phyloP scores from a whole-genome alignment of 495 filamentous ascomycete species.

The Podospora pseudopauciseta region DNA sequence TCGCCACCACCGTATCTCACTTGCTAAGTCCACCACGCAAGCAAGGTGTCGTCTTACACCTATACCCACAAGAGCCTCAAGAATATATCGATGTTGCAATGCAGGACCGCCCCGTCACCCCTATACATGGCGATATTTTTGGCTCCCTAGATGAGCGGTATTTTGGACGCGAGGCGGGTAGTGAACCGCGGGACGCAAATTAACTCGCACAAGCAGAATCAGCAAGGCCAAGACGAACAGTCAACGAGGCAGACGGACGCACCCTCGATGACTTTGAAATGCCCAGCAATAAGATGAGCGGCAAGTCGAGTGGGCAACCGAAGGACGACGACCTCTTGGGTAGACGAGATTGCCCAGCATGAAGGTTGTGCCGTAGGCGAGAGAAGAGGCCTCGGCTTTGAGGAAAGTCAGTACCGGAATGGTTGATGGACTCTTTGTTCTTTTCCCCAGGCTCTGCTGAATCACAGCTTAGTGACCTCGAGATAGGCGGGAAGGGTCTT shows the following conservation, averaged over 20 bases:
- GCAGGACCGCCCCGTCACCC: constrained; percentile 1
- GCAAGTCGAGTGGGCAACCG: background rate
- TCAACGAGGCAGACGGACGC: background rate
- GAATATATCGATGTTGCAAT: constrained; percentile 1
- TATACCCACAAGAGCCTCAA: constrained; percentile 2
- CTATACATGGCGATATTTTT: constrained; percentile 11
- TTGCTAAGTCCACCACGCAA: too few species aligned
- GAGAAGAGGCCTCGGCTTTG: background rate
- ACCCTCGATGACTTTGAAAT: background rate
- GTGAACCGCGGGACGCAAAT: constrained; percentile 8
- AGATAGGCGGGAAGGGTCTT: background rate
- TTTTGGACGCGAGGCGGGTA: background rate
- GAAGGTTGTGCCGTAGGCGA: background rate
- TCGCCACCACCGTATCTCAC: background rate
- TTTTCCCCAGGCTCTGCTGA: background rate
- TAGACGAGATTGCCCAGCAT: constrained; percentile 5
- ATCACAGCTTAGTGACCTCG: background rate
- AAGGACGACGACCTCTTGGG: background rate
- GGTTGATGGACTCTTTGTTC: background rate
- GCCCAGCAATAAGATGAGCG: background rate
- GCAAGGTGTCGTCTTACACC: background rate
- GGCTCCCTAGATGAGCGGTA: constrained; percentile 1
- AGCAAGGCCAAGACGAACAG: background rate
- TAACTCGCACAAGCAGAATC: background rate
- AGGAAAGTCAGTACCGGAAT: background rate